Base-by-base conservation (phyloP, 2,329 filamentous ascomycete genomes). In the Fusarium incarnatum region DNA sequence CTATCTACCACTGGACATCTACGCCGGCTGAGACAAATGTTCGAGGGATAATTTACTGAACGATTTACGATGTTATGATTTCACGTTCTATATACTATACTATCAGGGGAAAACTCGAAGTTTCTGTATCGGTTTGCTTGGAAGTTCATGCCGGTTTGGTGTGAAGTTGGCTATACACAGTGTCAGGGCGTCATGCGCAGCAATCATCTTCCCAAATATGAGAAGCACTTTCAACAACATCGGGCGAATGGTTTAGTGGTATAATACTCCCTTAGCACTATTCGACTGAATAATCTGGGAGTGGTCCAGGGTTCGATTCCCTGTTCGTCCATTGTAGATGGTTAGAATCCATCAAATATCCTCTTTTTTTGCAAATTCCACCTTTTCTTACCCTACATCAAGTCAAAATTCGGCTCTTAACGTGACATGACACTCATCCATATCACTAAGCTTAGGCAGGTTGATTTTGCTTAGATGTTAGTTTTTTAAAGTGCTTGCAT, bases 221-320 rank as follows among this genome's bases (percentile, higher is more conserved):
- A 0, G 0, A 0, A 0, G 0, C 0, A 0, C 0, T 3, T 12
- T 4, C 5, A 18, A 4, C 34, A 73, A 70, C 49, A 56, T 57
- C 50, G 73, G 73, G 74, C 73, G 73, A 75, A 76, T 76, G 73
- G 73, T 76, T 76, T 76, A 76, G 73, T 76, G 73, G 73, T 76
- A 76, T 76, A 76, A 76, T 75, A 76, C 74, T 76, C 73, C 73
- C 74, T 76, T 76, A 76, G 73, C 73, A 76, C 63, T n/a, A 44
- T 73, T 72, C 62, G 58, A 50, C 56, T 32, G 60, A 64, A 64
- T 49, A 49, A 67, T 56, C 27, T 75, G 73, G 73, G 73, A 75
- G 73, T 75, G 73, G 73, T 75, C 73, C 73, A 75, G 73, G 73
- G 73, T 75, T 76, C 73, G 74, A 76, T 76, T 76, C 74, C 73